Conservation (phyloP, 495 filamentous ascomycete genomes). For the Tuber indicum region DNA sequence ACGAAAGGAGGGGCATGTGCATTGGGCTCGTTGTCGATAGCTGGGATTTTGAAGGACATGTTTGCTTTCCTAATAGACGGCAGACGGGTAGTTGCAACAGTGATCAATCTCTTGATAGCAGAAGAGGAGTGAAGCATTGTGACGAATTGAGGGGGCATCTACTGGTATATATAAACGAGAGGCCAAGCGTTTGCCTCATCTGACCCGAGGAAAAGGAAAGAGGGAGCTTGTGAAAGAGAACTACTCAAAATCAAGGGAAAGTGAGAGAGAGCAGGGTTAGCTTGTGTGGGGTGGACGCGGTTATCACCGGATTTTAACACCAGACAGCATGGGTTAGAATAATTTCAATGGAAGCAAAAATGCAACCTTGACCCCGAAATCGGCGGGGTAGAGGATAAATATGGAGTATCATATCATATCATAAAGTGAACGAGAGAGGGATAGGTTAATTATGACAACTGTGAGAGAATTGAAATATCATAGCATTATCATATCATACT, state of each 20-base stretch:
- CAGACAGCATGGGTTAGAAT: neutral
- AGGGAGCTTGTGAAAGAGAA: neutral
- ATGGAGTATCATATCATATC: too few species aligned
- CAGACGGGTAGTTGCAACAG: neutral
- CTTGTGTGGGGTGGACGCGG: neutral
- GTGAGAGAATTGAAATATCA: neutral
- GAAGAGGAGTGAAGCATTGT: neutral
- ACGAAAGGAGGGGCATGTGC: slow-evolving; percentile 50
- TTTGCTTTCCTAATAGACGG: slow-evolving; percentile 17
- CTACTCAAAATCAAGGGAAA: neutral
- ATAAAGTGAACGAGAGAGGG: neutral
- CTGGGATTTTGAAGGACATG: slow-evolving; percentile 78
- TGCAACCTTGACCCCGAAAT: neutral
- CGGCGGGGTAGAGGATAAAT: neutral
- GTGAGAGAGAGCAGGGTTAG: neutral
- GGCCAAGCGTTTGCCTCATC: neutral
- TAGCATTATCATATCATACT: neutral
- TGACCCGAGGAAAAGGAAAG: neutral
- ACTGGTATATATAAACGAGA: neutral
- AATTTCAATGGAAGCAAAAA: neutral
- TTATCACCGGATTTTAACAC: neutral
- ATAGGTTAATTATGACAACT: neutral
- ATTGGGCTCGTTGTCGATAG: slow-evolving; percentile 85
- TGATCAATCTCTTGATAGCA: neutral
- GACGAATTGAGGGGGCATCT: neutral